Conservation (phyloP, 768 basidiomycete species). For the Leucocoprinus leucothites region DNA sequence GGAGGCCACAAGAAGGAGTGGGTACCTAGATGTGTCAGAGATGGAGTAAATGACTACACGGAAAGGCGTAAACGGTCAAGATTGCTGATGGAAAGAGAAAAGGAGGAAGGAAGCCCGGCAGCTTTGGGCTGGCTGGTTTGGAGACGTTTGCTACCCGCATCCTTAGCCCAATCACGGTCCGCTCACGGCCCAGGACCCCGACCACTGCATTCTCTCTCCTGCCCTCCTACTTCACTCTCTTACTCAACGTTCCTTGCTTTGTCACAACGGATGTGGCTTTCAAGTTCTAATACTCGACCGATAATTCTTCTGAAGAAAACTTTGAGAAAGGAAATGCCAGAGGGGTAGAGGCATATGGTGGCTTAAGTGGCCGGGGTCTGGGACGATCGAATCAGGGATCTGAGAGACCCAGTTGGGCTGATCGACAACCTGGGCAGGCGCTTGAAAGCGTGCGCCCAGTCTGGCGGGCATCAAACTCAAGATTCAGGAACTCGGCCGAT, state of each 20-base stretch:
- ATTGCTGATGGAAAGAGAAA: conserved; percentile 11
- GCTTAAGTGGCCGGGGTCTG: conserved; percentile 4
- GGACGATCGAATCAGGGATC: conserved; percentile 6
- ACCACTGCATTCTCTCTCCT: neutral
- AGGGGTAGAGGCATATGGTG: neutral
- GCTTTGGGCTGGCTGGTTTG: conserved; percentile 10
- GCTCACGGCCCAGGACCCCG: conserved; percentile 4
- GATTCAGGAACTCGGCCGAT: conserved; percentile 1
- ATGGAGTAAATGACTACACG: neutral
- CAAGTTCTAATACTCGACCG: too few species aligned
- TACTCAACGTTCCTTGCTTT: too few species aligned
- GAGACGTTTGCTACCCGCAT: conserved; percentile 11
- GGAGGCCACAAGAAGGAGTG: neutral
- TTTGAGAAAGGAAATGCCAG: too few species aligned
- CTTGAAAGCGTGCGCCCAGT: neutral
- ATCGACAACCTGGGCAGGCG: neutral
- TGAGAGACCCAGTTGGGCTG: neutral
- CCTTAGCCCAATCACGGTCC: conserved; percentile 7
- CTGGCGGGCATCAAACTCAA: neutral
- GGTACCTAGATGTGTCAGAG: neutral
- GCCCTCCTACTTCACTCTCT: too few species aligned
- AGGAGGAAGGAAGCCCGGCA: conserved; percentile 1
- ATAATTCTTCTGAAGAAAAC: too few species aligned
- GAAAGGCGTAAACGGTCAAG: neutral
- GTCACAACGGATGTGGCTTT: too few species aligned